Conservation (phyloP, 2,329 filamentous ascomycete genomes). For the Cladosporium sp. region DNA sequence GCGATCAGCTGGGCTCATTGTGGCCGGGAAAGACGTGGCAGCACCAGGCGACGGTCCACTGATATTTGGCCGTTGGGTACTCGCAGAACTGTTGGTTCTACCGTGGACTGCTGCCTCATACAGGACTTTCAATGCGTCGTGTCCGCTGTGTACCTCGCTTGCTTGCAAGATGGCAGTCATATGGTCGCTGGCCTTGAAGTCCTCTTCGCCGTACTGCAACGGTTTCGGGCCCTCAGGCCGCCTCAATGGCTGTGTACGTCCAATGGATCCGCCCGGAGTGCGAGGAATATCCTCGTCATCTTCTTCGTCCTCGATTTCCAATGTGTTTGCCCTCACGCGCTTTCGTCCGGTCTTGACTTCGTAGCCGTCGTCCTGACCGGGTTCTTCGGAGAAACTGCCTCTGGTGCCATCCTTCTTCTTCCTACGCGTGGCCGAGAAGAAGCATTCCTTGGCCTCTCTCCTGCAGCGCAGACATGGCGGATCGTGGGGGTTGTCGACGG, state of each 20-base stretch:
- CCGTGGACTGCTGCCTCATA: slow-evolving; percentile 74
- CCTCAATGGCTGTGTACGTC: slow-evolving; percentile 65
- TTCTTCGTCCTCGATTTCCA: slow-evolving; percentile 46
- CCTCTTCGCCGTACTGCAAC: slow-evolving; percentile 50
- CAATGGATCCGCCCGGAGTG: slow-evolving; percentile 67
- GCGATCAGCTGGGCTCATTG: slow-evolving; percentile 8
- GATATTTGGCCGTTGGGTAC: slow-evolving; percentile 31
- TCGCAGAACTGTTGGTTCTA: slow-evolving; percentile 48
- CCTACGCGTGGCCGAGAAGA: slow-evolving; percentile 89
- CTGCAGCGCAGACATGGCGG: slow-evolving; percentile 92
- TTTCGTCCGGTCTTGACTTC: slow-evolving; percentile 74
- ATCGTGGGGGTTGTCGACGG: slow-evolving; percentile 90
- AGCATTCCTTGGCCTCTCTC: slow-evolving; percentile 94
- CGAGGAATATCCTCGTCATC: slow-evolving; percentile 63
- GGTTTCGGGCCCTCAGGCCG: slow-evolving; percentile 53
- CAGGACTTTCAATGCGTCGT: slow-evolving; percentile 87
- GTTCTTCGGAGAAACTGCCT: slow-evolving; percentile 47
- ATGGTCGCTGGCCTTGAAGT: slow-evolving; percentile 61
- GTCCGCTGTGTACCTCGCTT: slow-evolving; percentile 80
- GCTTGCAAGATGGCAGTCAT: slow-evolving; percentile 62
- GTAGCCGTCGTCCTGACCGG: slow-evolving; percentile 58
- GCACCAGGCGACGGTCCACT: slow-evolving; percentile 24
- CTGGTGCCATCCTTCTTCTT: slow-evolving; percentile 63
- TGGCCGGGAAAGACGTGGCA: slow-evolving; percentile 21
- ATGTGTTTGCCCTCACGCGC: slow-evolving; percentile 49